phyloP scores from a whole-genome alignment of 1,139 yeast species.

The Yamadazyma friedrichii region DNA sequence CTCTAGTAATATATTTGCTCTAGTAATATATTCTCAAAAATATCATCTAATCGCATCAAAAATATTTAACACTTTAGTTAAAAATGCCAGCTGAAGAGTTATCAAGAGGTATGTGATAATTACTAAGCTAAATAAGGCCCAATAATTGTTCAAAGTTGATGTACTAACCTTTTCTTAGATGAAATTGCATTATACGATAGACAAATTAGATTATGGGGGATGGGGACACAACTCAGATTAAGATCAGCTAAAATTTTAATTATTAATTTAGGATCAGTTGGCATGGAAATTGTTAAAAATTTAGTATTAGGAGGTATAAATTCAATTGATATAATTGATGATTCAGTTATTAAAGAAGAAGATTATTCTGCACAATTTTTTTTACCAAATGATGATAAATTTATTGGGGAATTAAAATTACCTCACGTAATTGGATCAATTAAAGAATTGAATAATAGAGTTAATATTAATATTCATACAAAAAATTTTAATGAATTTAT shows the following conservation, averaged over 20 bases:
- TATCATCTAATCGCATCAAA: not conserved
- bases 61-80: not conserved
- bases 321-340: constrained; percentile 67
- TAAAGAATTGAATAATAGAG: constrained; percentile 77
- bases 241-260: constrained; percentile 70
- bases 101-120: constrained; percentile 16
- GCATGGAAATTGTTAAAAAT: constrained; percentile 81
- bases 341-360: constrained; percentile 49
- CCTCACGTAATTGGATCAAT: constrained; percentile 56
- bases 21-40: too few relatives aligned
- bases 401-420: constrained; percentile 52
- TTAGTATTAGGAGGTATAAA: constrained; percentile 89
- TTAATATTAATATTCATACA: constrained; percentile 48
- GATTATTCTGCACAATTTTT: constrained; percentile 83
- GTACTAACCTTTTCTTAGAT: constrained; percentile 36
- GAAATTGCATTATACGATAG: constrained; percentile 93
- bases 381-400: constrained; percentile 49
- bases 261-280: constrained; percentile 68
- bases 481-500: constrained; percentile 26
- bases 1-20: not conserved
- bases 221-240: constrained; percentile 84
- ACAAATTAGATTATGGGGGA: constrained; percentile 95
- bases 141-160: not conserved
- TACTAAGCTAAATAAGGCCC: too few relatives aligned
- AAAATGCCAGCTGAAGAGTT: constrained; percentile 9